A percentile compares a stretch with the other conserved stretches of the same genome.
Evolutionary conservation across 768 basidiomycete species (phyloP).

Genomic region (Panellus pusillus): DNA sequence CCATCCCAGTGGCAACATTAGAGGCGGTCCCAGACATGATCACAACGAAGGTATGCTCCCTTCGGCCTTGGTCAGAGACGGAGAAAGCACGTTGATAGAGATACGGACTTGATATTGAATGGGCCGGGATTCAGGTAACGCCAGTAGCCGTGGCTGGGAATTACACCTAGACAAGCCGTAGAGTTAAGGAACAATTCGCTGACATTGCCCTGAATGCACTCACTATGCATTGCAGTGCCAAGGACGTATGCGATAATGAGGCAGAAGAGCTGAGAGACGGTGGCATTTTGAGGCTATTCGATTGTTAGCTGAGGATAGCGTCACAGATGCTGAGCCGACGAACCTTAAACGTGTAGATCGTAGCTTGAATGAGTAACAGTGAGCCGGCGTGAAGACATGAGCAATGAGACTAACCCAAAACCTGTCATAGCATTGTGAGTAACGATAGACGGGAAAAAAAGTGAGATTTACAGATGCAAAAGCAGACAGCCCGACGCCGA

Average conservation of each 20-base stretch:
- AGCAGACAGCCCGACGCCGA: constrained; percentile 49
- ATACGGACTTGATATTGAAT: constrained; percentile 52
- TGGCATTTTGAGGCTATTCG: constrained; percentile 41
- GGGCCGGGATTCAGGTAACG: constrained; percentile 55
- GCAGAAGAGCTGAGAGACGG: constrained; percentile 55
- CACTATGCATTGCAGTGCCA: constrained; percentile 48
- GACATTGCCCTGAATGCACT: constrained; percentile 7
- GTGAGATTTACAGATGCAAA: constrained; percentile 39
- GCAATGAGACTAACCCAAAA: constrained; percentile 22
- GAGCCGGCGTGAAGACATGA: not conserved
- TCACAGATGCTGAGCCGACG: not conserved
- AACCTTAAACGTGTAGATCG: constrained; percentile 38
- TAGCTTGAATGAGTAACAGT: constrained; percentile 12
- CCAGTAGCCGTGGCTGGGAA: constrained; percentile 47
- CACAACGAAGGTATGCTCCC: constrained; percentile 54
- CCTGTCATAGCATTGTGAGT: constrained; percentile 23
- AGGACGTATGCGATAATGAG: constrained; percentile 57
- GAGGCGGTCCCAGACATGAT: constrained; percentile 59
- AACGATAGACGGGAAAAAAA: not conserved
- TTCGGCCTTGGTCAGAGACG: constrained; percentile 7
- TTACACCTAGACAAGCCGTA: constrained; percentile 26
- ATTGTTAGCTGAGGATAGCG: not conserved
- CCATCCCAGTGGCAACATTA: constrained; percentile 50
- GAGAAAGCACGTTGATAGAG: not conserved
- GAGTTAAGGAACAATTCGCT: not conserved